A percentile compares a stretch with the other conserved stretches of the same genome.
phyloP scores from a whole-genome alignment of 176 grass and related monocot genomes.

The Rhipidocladum racemiflorum region DNA sequence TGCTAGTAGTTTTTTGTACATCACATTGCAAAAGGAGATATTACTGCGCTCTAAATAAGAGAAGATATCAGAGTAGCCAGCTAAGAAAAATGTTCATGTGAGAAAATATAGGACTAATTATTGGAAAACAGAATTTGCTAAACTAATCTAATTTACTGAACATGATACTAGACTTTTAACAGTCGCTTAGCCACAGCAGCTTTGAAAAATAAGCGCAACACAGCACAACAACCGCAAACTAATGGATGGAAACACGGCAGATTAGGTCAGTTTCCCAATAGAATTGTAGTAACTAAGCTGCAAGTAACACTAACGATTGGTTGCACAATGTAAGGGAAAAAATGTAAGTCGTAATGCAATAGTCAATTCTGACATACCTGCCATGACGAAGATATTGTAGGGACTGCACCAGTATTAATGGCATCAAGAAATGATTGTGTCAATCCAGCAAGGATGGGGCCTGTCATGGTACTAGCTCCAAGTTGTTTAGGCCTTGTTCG shows the following conservation, averaged over 20 bases:
- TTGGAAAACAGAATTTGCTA: neutral
- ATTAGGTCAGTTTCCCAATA: neutral
- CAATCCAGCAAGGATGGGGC: constrained; percentile 84
- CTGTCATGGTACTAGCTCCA: constrained; percentile 92
- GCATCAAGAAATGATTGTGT: constrained; percentile 97
- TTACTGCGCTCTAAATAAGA: neutral
- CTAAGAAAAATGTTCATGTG: no score
- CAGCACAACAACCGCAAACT: neutral
- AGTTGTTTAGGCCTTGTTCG: constrained; percentile 93
- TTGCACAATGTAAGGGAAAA: neutral
- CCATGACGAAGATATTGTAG: constrained; percentile 93
- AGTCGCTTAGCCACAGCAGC: neutral
- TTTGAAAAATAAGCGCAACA: neutral
- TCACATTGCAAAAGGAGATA: neutral
- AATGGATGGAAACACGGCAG: neutral
- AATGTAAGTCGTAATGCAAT: neutral
- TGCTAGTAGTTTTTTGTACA: neutral
- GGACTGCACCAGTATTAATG: constrained; percentile 89
- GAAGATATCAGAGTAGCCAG: neutral
- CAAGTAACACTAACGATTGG: neutral
- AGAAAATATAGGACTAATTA: no score
- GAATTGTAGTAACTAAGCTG: neutral
- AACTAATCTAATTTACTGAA: neutral
- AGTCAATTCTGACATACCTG: constrained; percentile 47
- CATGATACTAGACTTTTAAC: neutral